Evolutionary conservation across 352 stramenopile genomes (phyloP).

Genomic region (Globisporangium mamillatum): DNA sequence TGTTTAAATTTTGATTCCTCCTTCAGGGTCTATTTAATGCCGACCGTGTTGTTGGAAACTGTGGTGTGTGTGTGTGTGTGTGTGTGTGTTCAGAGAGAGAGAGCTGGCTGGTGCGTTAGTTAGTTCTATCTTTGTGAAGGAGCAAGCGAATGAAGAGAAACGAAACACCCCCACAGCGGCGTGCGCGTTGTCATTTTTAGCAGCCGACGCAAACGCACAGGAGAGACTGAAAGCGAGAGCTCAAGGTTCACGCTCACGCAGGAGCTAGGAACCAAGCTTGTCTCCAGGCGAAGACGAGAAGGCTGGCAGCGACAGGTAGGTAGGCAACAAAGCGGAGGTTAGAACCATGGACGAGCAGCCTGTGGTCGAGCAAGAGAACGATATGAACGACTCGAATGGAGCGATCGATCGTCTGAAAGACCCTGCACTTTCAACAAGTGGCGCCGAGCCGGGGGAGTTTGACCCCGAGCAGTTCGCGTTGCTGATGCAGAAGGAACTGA

Average conservation of each 20-base stretch:
- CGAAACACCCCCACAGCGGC: neutral
- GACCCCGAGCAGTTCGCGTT: constrained; percentile 50
- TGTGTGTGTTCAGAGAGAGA: neutral
- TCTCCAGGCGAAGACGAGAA: neutral
- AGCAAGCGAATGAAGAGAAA: neutral
- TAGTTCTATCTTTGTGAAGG: constrained; percentile 4
- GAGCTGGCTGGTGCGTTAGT: neutral
- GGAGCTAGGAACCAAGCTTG: neutral
- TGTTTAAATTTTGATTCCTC: neutral
- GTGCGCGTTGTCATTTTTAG: constrained; percentile 3
- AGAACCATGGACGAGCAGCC: constrained; percentile 16
- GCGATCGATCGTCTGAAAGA: constrained; percentile 1
- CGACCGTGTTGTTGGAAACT: neutral
- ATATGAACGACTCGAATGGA: constrained; percentile 3
- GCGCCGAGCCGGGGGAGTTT: constrained; percentile 26
- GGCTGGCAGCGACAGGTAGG: neutral
- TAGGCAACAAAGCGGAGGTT: neutral
- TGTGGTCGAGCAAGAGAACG: constrained; percentile 19
- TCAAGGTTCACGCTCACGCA: neutral
- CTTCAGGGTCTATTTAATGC: neutral
- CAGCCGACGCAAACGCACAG: constrained; percentile 3
- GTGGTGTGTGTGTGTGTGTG: neutral
- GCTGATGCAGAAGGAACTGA: constrained; percentile 63
- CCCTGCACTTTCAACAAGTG: neutral
- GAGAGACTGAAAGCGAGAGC: constrained; percentile 5